Evolutionary conservation across 768 basidiomycete genomes (phyloP).

Genomic region (Russula brevipes): DNA sequence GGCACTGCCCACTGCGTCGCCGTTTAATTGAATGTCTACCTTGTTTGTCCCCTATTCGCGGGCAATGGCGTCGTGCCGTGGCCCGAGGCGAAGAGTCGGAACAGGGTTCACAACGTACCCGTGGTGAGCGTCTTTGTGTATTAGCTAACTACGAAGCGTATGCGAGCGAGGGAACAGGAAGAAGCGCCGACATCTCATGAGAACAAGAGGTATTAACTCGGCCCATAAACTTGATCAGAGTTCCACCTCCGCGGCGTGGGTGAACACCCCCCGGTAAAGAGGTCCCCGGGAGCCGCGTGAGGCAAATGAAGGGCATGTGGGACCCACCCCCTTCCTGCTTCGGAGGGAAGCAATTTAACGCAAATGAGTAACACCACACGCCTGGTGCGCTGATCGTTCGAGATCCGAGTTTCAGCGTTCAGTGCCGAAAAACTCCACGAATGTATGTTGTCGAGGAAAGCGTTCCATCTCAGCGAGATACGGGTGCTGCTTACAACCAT

Average conservation of each 20-base stretch:
- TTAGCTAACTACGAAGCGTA: background rate
- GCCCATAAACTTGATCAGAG: background rate
- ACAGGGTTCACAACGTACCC: background rate
- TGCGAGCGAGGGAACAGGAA: background rate
- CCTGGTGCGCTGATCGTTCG: background rate
- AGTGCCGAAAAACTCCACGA: conserved; percentile 8
- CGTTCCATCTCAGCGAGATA: conserved; percentile 17
- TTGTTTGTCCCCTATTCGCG: background rate
- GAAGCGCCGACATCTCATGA: background rate
- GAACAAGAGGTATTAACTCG: background rate
- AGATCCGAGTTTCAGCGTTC: background rate
- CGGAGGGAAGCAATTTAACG: background rate
- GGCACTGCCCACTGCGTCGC: too few species aligned
- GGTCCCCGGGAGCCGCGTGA: background rate
- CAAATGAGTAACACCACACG: background rate
- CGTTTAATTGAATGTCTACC: too few species aligned
- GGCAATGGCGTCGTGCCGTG: too few species aligned
- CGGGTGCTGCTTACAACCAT: conserved; percentile 1
- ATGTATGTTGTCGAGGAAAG: conserved; percentile 14
- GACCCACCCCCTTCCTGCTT: background rate
- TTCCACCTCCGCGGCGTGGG: conserved; percentile 4
- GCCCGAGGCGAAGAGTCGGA: background rate
- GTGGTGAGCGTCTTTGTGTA: background rate
- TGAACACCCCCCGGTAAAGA: background rate
- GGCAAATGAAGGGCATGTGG: background rate